Base-by-base conservation (phyloP, 352 stramenopile species). In the Thraustotheca clavata region DNA sequence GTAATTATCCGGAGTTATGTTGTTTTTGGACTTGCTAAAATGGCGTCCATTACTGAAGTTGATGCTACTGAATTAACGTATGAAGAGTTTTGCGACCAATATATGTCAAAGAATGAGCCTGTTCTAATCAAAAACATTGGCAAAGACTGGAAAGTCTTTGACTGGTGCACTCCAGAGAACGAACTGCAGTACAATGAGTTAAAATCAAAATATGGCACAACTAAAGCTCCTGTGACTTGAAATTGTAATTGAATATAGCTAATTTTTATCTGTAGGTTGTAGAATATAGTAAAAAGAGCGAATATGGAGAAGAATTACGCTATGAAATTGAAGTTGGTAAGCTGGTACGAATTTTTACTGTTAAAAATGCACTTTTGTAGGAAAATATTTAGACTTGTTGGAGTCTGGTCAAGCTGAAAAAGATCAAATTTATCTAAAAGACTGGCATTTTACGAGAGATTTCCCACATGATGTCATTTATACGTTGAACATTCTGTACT, bases 401-500 rank as follows among this genome's bases (percentile, higher is more conserved):
- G 59, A 87, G 69, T 72, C 40, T 1, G 65, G 71, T 9, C 68
- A 54, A 7, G 73, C 67, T 0, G 78, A 78, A n/a, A 73, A 65
- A 0, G 78, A 76, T n/a, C 86, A 79, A 60, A 74, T 66, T 39
- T 94, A 94, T 47, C 70, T 94, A 8, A 94, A 94, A 54, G 85
- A 94, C 60, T 94, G 85, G 85, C 85, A 94, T 69, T 91, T 92
- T 34, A 80, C 80, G 22, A 79, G 85, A 26, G 73, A 68, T 14
- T 85, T 87, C 60, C 68, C 75, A 0, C 41, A 74, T 8, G 32
- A 63, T 41, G 12, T 26, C 24, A 29, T 85, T 1, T 94, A 94
- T 57, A 76, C 69, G 83, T 93, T 68, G 8, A 72, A 72, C 38
- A 16, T 34, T 33, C 8, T 26, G 16, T 29, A 54, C n/a, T 18